These are phyloP conservation scores for Flaveria floridana DNA, from an alignment of 140 eudicot species.

Conservation along the genomic window DNA sequence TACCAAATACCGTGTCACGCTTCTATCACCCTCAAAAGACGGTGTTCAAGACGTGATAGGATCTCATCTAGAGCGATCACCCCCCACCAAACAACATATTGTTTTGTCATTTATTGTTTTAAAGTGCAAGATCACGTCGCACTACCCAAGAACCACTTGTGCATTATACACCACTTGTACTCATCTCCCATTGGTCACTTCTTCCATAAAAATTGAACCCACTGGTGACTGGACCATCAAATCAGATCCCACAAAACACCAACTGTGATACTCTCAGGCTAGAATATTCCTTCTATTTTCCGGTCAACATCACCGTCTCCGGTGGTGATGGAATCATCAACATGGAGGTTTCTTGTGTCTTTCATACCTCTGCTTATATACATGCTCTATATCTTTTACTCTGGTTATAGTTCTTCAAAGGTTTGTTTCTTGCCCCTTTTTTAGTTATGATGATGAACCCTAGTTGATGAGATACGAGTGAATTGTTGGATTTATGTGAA, in stretches of 20 bases:
- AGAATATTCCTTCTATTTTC: not conserved
- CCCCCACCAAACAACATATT: not conserved
- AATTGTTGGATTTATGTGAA: not conserved
- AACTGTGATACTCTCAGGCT: not conserved
- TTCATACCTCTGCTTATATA: conserved; percentile 63
- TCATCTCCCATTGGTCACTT: conserved; percentile 18
- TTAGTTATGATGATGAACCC: not conserved
- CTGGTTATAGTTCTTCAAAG: conserved; percentile 34
- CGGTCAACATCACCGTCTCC: conserved; percentile 9
- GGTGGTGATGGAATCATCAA: conserved; percentile 50
- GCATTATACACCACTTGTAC: conserved; percentile 22
- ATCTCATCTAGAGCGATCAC: too few relatives aligned
- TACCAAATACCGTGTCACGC: too few relatives aligned
- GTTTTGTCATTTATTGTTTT: conserved; percentile 8
- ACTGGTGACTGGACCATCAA: not conserved
- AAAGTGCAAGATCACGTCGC: conserved; percentile 7
- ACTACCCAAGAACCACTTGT: not conserved
- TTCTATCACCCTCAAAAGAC: too few relatives aligned
- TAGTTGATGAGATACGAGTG: not conserved
- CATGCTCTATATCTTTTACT: conserved; percentile 39
- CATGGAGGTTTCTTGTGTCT: conserved; percentile 54
- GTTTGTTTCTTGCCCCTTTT: conserved; percentile 27
- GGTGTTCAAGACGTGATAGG: too few relatives aligned
- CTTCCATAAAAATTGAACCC: conserved; percentile 18
- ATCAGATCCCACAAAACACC: conserved; percentile 3